phyloP scores from a whole-genome alignment of 352 stramenopile species.

The Phytophthora cactorum region DNA sequence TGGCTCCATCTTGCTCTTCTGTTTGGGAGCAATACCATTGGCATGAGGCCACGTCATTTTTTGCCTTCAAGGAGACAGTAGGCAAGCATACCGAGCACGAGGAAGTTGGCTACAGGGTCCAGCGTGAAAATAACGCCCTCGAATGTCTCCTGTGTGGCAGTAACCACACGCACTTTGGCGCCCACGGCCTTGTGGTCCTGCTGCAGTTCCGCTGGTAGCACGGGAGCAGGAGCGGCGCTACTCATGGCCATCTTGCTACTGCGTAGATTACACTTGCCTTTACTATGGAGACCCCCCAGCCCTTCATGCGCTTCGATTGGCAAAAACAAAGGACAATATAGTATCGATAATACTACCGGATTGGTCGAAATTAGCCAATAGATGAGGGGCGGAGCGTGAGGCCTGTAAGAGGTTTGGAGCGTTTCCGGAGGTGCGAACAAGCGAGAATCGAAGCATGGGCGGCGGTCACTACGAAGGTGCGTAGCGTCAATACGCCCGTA shows the following conservation, averaged over 20 bases:
- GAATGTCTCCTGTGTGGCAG: slow-evolving; percentile 50
- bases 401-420: slow-evolving; percentile 28
- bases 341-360: background rate
- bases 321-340: background rate
- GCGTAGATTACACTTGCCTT: slow-evolving; percentile 11
- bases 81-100: slow-evolving; percentile 65
- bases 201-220: slow-evolving; percentile 64
- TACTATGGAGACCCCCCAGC: slow-evolving; percentile 10
- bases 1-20: slow-evolving; percentile 70
- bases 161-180: slow-evolving; percentile 70
- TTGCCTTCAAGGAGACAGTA: slow-evolving; percentile 1
- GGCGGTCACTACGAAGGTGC: slow-evolving; percentile 74
- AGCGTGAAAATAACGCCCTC: slow-evolving; percentile 84
- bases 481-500: background rate
- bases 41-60: slow-evolving; percentile 1
- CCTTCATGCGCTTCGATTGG: slow-evolving; percentile 8
- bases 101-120: slow-evolving; percentile 79
- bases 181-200: slow-evolving; percentile 68
- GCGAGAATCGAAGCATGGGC: slow-evolving; percentile 59
- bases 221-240: slow-evolving; percentile 41
- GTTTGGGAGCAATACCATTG: slow-evolving; percentile 1
- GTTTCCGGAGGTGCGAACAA: slow-evolving; percentile 50
- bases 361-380: slow-evolving; percentile 8
- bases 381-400: slow-evolving; percentile 28
- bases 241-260: slow-evolving; percentile 44